A percentile compares a stretch with the other conserved stretches of the same genome.
These are phyloP conservation scores for Penicillium desertorum DNA, from an alignment of 495 filamentous ascomycete species.

Conservation along the genomic window DNA sequence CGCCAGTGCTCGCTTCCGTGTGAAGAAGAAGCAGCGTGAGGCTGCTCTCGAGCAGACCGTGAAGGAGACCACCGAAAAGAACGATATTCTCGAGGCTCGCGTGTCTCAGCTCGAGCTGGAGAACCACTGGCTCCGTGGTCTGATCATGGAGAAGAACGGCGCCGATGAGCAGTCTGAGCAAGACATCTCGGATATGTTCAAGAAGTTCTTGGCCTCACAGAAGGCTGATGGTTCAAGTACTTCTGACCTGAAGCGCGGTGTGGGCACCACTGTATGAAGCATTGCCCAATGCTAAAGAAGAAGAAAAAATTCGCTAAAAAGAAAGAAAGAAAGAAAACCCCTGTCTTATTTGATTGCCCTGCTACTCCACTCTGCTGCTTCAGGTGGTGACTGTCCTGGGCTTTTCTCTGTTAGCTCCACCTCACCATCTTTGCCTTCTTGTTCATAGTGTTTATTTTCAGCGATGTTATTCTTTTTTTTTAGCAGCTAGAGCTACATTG, in stretches of 20 bases:
- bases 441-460: constrained; percentile 11
- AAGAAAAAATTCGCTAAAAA: constrained; percentile 13
- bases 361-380: constrained; percentile 11
- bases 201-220: constrained; percentile 47
- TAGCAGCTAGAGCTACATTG: constrained; percentile 7
- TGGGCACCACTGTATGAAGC: constrained; percentile 35
- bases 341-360: constrained; percentile 12
- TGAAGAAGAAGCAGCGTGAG: constrained; percentile 99
- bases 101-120: constrained; percentile 88
- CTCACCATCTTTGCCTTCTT: constrained; percentile 9
- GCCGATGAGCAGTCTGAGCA: constrained; percentile 41
- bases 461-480: constrained; percentile 1
- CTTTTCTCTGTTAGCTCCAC: not conserved
- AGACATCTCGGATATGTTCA: constrained; percentile 51
- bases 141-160: constrained; percentile 90
- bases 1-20: constrained; percentile 89
- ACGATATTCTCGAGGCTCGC: constrained; percentile 71
- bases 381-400: constrained; percentile 8
- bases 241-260: constrained; percentile 41
- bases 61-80: constrained; percentile 87
- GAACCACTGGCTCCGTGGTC: constrained; percentile 93
- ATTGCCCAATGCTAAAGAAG: constrained; percentile 9
- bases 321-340: constrained; percentile 15
- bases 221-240: constrained; percentile 37
- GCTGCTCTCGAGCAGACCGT: constrained; percentile 83